phyloP scores from a whole-genome alignment of 495 filamentous ascomycete species.

The Xylaria flabelliformis region DNA sequence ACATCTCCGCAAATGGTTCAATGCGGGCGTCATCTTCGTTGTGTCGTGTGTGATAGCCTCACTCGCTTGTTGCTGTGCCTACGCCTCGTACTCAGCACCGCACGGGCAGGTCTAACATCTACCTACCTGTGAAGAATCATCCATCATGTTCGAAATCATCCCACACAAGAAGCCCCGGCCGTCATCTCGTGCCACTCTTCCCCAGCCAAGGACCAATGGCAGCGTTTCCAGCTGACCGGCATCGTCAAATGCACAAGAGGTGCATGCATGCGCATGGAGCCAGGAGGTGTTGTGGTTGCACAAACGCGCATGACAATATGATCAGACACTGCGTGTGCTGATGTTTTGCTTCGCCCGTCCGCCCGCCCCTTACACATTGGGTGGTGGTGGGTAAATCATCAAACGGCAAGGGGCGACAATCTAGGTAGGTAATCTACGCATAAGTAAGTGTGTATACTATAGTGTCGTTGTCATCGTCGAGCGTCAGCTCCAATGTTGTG shows the following conservation, averaged over 20 bases:
- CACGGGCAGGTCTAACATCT: not conserved
- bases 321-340: slow-evolving; percentile 10
- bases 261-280: slow-evolving; percentile 27
- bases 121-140: not conserved
- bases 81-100: not conserved
- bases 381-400: not conserved
- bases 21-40: not conserved
- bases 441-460: no score
- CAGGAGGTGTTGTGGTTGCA: slow-evolving; percentile 27
- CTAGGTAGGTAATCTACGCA: no score
- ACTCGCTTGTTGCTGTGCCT: not conserved
- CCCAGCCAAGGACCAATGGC: slow-evolving; percentile 16
- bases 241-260: slow-evolving; percentile 22
- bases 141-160: not conserved
- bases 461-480: not conserved
- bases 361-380: not conserved
- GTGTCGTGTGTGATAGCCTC: not conserved
- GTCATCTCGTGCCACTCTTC: slow-evolving; percentile 4
- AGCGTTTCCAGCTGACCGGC: slow-evolving; percentile 30
- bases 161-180: slow-evolving; percentile 2
- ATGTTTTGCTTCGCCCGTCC: slow-evolving; percentile 4
- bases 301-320: slow-evolving; percentile 23
- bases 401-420: slow-evolving; percentile 5
- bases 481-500: slow-evolving; percentile 1
- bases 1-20: not conserved